Base-by-base conservation (phyloP, 148 eudicot species). In the Rhododendron ferrugineum region DNA sequence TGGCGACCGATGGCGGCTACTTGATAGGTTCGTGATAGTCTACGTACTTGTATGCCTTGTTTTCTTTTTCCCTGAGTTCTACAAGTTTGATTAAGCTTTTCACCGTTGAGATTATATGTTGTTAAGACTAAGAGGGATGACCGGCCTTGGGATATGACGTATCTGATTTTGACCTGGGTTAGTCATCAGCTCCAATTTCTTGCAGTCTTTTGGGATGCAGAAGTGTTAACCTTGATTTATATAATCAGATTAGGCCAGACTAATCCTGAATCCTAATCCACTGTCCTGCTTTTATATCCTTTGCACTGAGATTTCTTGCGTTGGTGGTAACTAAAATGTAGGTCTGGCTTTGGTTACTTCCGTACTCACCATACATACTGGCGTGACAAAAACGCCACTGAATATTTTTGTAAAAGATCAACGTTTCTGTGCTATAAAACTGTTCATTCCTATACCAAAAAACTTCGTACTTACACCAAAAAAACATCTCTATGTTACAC, bases 1-100 rank as follows among this genome's bases (percentile, higher is more conserved):
- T 89, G 98, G 98, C 47, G 93, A 96, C 81, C 90, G 96, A 42
- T 94, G 96, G 96, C 89, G 90, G 82, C 89, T 96, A 54, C 98
- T 96, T 79, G 98, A 96, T 87, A 92, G 98, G 96, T 92, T 30
- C 28, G 83, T 54, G 78, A n/a, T 54, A 37, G 18, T 4, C 50
- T 34, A 40, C 1, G 34, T 10, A 13, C 28, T 1, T 83, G 42
- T 26, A 42, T 42, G 15, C 15, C 8, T 1, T 82, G 15, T 66
- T 66, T 6, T 40, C 5, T 0, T 40, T 15, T 37, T 22, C 42
- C 42, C 6, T 1, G 2, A 80, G 40, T 80, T 80, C 44, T 50
- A 7, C 68, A 52, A 54, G 36, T 79, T 40, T 54, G 14, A 15
- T 68, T 70, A 26, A 7, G 1, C 11, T 49, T 42, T 78, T 78